Percentiles rank a stretch among this genome's conserved stretches.
Conservation (phyloP, 129 eudicot genomes). For the Chrysanthemum lavandulifolium region DNA sequence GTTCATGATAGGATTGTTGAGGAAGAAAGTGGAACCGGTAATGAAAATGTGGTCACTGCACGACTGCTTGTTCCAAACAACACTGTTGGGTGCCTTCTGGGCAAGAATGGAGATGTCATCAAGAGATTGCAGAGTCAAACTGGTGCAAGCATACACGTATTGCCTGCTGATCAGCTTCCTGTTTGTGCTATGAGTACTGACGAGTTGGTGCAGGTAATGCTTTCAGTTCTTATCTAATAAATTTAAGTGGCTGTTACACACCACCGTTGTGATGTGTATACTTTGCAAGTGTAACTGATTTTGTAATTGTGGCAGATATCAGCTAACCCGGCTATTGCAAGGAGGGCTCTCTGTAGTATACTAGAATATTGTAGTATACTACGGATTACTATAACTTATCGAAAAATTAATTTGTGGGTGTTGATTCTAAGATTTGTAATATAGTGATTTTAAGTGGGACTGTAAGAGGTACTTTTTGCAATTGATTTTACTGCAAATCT, state of each 20-base stretch:
- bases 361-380: no score
- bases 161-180: slow-evolving; percentile 78
- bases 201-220: slow-evolving; percentile 72
- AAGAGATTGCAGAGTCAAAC: slow-evolving; percentile 77
- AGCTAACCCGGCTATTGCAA: slow-evolving; percentile 57
- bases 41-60: slow-evolving; percentile 43
- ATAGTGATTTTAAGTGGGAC: no score
- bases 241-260: neutral
- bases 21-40: slow-evolving; percentile 57
- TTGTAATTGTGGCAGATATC: slow-evolving; percentile 49
- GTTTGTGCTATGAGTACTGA: slow-evolving; percentile 72
- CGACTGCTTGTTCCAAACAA: slow-evolving; percentile 84
- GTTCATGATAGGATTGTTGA: slow-evolving; percentile 73
- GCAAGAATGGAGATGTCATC: slow-evolving; percentile 82
- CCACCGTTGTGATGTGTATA: neutral
- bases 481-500: no score
- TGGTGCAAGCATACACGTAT: slow-evolving; percentile 74
- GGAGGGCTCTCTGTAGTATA: slow-evolving; percentile 45
- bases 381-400: no score
- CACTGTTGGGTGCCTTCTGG: slow-evolving; percentile 74
- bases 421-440: no score
- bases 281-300: neutral
- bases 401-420: no score
- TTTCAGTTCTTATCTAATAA: neutral
- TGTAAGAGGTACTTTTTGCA: no score